These are phyloP conservation scores for Aspergillus proliferans DNA, from an alignment of 2,329 filamentous ascomycete genomes.

Conservation along the genomic window DNA sequence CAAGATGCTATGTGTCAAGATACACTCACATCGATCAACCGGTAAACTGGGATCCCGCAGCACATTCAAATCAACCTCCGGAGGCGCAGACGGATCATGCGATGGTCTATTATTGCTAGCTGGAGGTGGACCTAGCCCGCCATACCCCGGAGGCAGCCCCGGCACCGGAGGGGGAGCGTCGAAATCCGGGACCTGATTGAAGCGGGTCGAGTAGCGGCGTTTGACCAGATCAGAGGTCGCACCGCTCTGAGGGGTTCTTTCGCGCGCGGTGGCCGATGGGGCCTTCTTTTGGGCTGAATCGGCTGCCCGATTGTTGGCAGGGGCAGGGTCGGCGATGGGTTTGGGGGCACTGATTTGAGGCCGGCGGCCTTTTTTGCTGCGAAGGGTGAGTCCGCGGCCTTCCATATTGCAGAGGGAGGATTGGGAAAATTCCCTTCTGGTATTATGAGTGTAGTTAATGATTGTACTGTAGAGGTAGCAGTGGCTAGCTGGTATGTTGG, in stretches of 20 bases:
- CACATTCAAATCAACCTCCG: conserved; percentile 68
- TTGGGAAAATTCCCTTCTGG: background rate
- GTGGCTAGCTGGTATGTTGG: background rate
- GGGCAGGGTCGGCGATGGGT: conserved; percentile 45
- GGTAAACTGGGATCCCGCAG: conserved; percentile 73
- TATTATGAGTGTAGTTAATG: no score
- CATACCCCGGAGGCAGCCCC: conserved; percentile 55
- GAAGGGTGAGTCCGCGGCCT: conserved; percentile 54
- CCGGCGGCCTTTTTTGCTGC: conserved; percentile 52
- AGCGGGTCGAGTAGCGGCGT: conserved; percentile 86
- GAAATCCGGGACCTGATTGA: conserved; percentile 68
- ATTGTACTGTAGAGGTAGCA: background rate
- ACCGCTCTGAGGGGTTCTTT: conserved; percentile 40
- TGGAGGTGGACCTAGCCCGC: conserved; percentile 39
- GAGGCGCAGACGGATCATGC: conserved; percentile 52
- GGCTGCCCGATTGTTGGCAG: conserved; percentile 30
- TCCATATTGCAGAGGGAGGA: conserved; percentile 36
- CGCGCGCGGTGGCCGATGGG: conserved; percentile 26
- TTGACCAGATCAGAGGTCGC: conserved; percentile 80
- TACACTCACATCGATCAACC: conserved; percentile 65
- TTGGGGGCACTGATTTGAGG: conserved; percentile 57
- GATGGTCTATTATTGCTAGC: conserved; percentile 44
- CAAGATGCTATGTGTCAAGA: background rate
- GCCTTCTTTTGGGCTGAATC: conserved; percentile 24
- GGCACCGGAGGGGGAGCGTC: conserved; percentile 67